Percentiles rank a stretch among this genome's conserved stretches.
phyloP scores from a whole-genome alignment of 2,329 filamentous ascomycete genomes.

The Coniochaeta ligniaria region DNA sequence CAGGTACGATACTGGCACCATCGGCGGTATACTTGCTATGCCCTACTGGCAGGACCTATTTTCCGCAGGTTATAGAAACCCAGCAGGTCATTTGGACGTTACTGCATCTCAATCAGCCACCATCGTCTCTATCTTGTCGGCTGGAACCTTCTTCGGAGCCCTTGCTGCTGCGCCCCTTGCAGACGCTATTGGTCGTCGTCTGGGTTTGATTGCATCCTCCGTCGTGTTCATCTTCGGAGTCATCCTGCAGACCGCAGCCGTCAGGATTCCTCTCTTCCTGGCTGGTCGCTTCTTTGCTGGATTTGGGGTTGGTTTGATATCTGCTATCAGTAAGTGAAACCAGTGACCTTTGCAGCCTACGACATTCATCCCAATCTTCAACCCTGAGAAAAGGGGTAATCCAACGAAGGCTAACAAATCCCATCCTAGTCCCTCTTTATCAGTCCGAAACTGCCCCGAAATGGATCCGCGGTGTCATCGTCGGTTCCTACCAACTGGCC shows the following conservation, averaged over 20 bases:
- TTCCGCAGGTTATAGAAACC: slow-evolving; percentile 43
- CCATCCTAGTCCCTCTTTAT: slow-evolving; percentile 53
- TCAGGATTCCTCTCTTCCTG: slow-evolving; percentile 55
- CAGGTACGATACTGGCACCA: slow-evolving; percentile 51
- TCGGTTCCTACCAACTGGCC: slow-evolving; percentile 61
- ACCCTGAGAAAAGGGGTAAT: not conserved
- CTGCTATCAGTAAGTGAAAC: slow-evolving; percentile 41
- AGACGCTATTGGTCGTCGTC: slow-evolving; percentile 58
- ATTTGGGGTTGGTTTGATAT: slow-evolving; percentile 63
- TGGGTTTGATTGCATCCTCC: slow-evolving; percentile 54
- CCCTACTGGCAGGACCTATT: slow-evolving; percentile 43
- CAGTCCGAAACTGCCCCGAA: slow-evolving; percentile 66
- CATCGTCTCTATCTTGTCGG: slow-evolving; percentile 70
- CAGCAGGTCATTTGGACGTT: slow-evolving; percentile 34
- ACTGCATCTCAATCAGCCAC: slow-evolving; percentile 50
- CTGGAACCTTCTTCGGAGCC: slow-evolving; percentile 70
- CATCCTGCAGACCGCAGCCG: slow-evolving; percentile 58
- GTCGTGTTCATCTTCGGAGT: slow-evolving; percentile 62
- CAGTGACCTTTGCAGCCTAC: too few relatives aligned
- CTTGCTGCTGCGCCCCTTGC: slow-evolving; percentile 54
- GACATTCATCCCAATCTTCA: not conserved
- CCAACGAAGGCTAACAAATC: slow-evolving; percentile 7
- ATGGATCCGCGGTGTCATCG: slow-evolving; percentile 66
- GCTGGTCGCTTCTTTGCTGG: slow-evolving; percentile 69
- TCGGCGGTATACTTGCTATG: slow-evolving; percentile 52